Base-by-base conservation (phyloP, 2,329 filamentous ascomycete species). In the Aspergillus sp. region DNA sequence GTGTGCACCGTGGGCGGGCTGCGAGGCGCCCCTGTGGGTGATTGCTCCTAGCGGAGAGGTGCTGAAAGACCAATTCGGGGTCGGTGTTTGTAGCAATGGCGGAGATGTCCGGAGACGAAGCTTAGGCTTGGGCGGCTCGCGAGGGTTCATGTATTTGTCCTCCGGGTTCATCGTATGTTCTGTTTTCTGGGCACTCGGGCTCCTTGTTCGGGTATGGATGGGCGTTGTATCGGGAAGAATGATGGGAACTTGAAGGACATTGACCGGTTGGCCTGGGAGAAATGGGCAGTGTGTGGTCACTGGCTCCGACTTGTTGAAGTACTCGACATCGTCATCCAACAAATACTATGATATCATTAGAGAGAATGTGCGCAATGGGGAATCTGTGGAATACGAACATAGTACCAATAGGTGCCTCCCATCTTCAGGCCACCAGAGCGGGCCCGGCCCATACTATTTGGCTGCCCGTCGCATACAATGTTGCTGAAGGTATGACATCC, bases 401-500 rank as follows among this genome's bases (percentile, higher is more conserved):
- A 97, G 82, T 96, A 98, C 85, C 94, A 97, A 78, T 97, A 97
- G 17, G 90, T 95, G 63, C 90, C 88, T 49, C 93, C 93, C 91
- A 97, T 97, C 77, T 90, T 95, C 66, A 97, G 84, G 56, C 91
- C 93, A 61, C 93, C 93, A 68, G 86, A 86, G 69, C 92, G 86
- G 69, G 86, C 87, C 38, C 82, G 79, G 25, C 76, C 77, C 55
- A 80, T 82, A 68, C 80, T 71, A 19, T 81, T 77, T 53, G 82
- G 75, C 63, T 89, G 84, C 60, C 92, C 91, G 77, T 96, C 92
- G 70, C 89, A 92, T 69, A 92, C 88, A 72, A 96, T 95, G 75
- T 95, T 88, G 65, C 89, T 87, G 78, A 97, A 97, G 43, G 87
- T 87, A 80, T 95, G 91, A 76, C 92, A 96, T 48, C 93, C 94